phyloP scores from a whole-genome alignment of 108 stramenopile species.

The Skeletonema potamos region DNA sequence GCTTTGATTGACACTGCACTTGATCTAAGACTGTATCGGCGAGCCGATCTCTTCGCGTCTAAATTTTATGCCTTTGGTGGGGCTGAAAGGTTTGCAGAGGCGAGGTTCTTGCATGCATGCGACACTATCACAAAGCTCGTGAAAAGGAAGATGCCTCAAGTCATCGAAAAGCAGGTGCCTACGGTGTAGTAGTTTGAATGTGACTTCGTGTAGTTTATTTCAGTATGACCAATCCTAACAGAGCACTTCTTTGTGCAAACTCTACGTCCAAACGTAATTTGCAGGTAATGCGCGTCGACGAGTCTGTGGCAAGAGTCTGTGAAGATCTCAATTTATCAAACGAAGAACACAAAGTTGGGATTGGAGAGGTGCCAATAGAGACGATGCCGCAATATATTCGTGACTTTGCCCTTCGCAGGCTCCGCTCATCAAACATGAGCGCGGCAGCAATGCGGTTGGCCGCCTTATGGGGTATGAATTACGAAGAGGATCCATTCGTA shows the following conservation, averaged over 20 bases:
- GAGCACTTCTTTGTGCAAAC: no score
- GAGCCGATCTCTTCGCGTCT: slow-evolving; percentile 66
- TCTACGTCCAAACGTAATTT: no score
- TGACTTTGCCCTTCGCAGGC: slow-evolving; percentile 50
- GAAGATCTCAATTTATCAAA: slow-evolving; percentile 17
- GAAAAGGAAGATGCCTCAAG: slow-evolving; percentile 46
- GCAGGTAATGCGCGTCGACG: slow-evolving; percentile 74
- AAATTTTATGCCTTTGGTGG: slow-evolving; percentile 62
- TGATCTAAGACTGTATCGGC: slow-evolving; percentile 57
- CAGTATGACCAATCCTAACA: no score
- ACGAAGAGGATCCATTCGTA: slow-evolving; percentile 52
- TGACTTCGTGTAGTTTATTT: no score
- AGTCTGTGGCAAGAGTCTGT: slow-evolving; percentile 39
- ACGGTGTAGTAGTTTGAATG: no score
- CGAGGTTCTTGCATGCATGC: slow-evolving; percentile 70
- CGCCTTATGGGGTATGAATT: slow-evolving; percentile 52
- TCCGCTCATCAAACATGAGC: slow-evolving; percentile 51
- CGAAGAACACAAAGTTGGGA: background rate
- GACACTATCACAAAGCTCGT: slow-evolving; percentile 71
- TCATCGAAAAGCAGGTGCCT: slow-evolving; percentile 72
- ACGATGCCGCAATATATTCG: slow-evolving; percentile 32
- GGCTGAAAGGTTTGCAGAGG: slow-evolving; percentile 61
- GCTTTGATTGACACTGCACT: slow-evolving; percentile 64
- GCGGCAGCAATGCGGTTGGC: slow-evolving; percentile 60
- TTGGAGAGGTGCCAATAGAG: background rate